Conservation (phyloP, 176 grass and related monocot genomes). For the Oryza longistaminata region DNA sequence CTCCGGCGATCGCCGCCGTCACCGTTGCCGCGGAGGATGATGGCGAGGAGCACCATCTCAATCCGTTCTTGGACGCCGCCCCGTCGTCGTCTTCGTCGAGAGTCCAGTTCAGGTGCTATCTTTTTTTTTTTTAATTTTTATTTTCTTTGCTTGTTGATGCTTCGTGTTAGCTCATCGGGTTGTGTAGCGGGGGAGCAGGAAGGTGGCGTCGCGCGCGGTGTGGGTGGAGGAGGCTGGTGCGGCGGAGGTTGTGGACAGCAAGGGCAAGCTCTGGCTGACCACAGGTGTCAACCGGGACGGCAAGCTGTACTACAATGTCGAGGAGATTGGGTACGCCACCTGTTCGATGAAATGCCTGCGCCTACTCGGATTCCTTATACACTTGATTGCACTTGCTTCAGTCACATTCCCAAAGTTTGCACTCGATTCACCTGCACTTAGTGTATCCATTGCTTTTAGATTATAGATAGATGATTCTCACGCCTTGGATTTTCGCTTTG, state of each 20-base stretch:
- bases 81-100: constrained; percentile 6
- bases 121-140: not conserved
- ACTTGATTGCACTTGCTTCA: not conserved
- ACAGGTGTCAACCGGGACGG: constrained; percentile 51
- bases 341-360: constrained; percentile 37
- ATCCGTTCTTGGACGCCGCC: constrained; percentile 45
- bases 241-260: constrained; percentile 70
- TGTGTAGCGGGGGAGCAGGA: constrained; percentile 40
- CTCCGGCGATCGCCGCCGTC: not conserved
- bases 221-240: constrained; percentile 72
- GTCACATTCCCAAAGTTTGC: too few relatives aligned
- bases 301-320: constrained; percentile 77
- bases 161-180: not conserved
- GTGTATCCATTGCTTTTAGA: not conserved
- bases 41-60: constrained; percentile 54
- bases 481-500: not conserved
- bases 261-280: constrained; percentile 79
- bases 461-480: not conserved
- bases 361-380: not conserved
- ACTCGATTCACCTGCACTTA: not conserved
- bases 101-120: constrained; percentile 47
- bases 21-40: constrained; percentile 20
- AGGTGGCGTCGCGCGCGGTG: constrained; percentile 52
- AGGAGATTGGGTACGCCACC: constrained; percentile 73
- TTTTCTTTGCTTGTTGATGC: too few relatives aligned